These are phyloP conservation scores for Osmanthus fragrans DNA, from an alignment of 257 asterid species.

Conservation along the genomic window DNA sequence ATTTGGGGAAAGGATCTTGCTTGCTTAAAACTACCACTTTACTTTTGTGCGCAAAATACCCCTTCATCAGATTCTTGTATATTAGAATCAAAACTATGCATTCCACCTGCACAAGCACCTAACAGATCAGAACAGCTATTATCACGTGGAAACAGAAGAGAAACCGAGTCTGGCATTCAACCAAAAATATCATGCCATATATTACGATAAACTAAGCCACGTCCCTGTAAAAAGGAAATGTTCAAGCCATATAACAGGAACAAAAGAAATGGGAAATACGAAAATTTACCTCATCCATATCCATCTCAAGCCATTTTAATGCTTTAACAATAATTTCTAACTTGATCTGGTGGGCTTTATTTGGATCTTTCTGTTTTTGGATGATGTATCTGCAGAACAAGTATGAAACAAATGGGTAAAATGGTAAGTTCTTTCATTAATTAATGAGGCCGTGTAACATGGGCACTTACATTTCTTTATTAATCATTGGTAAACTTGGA, in stretches of 20 bases:
- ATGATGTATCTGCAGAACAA: slow-evolving; percentile 54
- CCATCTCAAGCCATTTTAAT: slow-evolving; percentile 85
- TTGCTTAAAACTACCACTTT: slow-evolving; percentile 92
- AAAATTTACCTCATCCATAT: slow-evolving; percentile 77
- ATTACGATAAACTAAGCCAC: background rate
- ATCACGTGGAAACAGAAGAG: background rate
- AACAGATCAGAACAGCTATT: background rate
- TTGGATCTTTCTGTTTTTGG: too few relatives aligned
- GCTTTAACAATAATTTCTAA: slow-evolving; percentile 84
- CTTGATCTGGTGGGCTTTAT: slow-evolving; percentile 92
- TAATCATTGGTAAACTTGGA: slow-evolving; percentile 90
- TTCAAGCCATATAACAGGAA: background rate
- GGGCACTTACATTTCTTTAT: slow-evolving; percentile 78
- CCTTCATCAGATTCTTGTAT: slow-evolving; percentile 86
- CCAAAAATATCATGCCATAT: background rate
- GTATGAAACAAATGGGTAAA: slow-evolving; percentile 14
- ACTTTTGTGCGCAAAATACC: slow-evolving; percentile 96
- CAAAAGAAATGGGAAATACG: slow-evolving; percentile 1
- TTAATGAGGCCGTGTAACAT: background rate
- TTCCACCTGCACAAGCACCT: slow-evolving; percentile 64
- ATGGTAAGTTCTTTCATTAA: background rate
- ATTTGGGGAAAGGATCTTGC: slow-evolving; percentile 94
- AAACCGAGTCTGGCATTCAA: background rate
- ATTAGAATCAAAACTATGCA: slow-evolving; percentile 87
- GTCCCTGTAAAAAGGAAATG: background rate